Evolutionary conservation across 495 filamentous ascomycete species (phyloP).

Genomic region (Tuber calosporum): DNA sequence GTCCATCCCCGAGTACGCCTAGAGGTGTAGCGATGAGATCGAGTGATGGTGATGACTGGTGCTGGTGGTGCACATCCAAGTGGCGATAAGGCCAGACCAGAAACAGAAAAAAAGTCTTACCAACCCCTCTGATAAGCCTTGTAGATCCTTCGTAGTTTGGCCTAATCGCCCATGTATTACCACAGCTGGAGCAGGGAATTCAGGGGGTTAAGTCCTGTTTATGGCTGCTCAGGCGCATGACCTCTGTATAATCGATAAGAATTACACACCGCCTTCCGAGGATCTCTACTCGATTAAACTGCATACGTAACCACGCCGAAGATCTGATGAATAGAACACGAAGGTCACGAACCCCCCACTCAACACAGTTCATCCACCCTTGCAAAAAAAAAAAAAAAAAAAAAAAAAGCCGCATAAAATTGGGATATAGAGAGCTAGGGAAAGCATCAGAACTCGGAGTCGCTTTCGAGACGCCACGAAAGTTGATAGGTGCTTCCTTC

Average conservation of each 20-base stretch:
- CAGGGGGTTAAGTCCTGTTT: not conserved
- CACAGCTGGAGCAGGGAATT: not conserved
- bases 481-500: not conserved
- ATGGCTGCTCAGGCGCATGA: not conserved
- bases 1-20: not conserved
- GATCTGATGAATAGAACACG: not conserved
- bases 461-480: not conserved
- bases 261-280: not conserved
- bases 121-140: conserved; percentile 2
- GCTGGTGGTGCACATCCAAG: not conserved
- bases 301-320: not conserved
- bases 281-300: not conserved
- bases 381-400: not conserved
- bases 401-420: not conserved
- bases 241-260: not conserved
- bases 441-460: not conserved
- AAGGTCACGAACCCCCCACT: not conserved
- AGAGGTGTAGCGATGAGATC: not conserved
- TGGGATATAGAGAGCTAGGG: not conserved
- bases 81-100: not conserved
- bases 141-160: not conserved
- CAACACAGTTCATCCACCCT: not conserved
- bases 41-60: conserved; percentile 5
- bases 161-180: not conserved
- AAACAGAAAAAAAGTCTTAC: not conserved